Percentiles rank a stretch among this genome's conserved stretches.
Evolutionary conservation across 805 yeast genomes (phyloP).

Genomic region (Wickerhamiella azyma): DNA sequence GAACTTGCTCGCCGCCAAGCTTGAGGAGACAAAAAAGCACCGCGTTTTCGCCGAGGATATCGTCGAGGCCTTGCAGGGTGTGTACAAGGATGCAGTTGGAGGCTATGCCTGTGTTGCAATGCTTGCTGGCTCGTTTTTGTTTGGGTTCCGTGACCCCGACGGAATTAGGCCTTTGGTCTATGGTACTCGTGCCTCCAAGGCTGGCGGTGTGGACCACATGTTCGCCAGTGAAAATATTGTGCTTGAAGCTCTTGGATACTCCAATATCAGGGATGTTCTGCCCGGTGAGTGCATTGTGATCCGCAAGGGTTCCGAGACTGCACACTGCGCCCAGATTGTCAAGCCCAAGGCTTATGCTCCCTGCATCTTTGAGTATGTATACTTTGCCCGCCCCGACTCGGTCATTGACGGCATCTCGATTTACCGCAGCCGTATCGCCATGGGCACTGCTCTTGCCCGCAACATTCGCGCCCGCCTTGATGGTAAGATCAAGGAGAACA

Average conservation of each 20-base stretch:
- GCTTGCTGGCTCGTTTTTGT: conserved; percentile 89
- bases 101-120: conserved; percentile 95
- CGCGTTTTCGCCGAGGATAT: conserved; percentile 87
- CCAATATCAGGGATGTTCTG: conserved; percentile 60
- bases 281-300: conserved; percentile 97
- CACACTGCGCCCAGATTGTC: conserved; percentile 78
- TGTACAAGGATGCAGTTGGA: conserved; percentile 71
- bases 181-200: conserved; percentile 62
- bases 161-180: conserved; percentile 85
- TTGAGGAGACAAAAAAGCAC: conserved; percentile 81
- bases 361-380: conserved; percentile 92
- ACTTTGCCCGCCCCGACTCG: conserved; percentile 95
- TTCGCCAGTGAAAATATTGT: conserved; percentile 92
- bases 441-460: conserved; percentile 83
- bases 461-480: conserved; percentile 39
- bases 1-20: conserved; percentile 82
- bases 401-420: conserved; percentile 95
- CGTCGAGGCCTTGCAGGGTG: conserved; percentile 72
- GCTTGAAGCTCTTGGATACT: conserved; percentile 78
- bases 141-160: conserved; percentile 95
- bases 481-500: conserved; percentile 36
- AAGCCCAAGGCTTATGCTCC: conserved; percentile 73
- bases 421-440: conserved; percentile 77
- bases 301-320: conserved; percentile 57
- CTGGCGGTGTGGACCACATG: conserved; percentile 76